Conservation (phyloP, 768 basidiomycete genomes). For the Lactarius tabidus region DNA sequence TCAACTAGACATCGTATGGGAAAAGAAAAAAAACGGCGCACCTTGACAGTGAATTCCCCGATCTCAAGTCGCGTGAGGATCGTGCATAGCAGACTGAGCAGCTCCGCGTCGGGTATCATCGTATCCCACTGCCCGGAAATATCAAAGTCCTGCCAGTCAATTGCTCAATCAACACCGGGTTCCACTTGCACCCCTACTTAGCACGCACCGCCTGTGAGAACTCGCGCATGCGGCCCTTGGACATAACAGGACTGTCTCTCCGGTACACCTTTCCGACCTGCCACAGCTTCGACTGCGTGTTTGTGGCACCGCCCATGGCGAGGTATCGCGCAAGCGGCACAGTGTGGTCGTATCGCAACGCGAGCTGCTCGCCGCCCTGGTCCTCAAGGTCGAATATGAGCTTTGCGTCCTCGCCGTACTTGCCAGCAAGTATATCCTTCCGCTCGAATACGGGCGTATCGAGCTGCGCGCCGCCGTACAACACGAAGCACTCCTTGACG, state of each 20-base stretch:
- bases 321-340: slow-evolving; percentile 94
- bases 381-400: slow-evolving; percentile 97
- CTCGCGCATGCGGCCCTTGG: slow-evolving; percentile 97
- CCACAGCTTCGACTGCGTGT: slow-evolving; percentile 78
- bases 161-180: neutral
- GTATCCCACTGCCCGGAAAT: slow-evolving; percentile 89
- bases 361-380: slow-evolving; percentile 95
- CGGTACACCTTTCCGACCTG: slow-evolving; percentile 99
- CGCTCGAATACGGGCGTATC: slow-evolving; percentile 99
- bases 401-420: slow-evolving; percentile 97
- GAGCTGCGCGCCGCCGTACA: slow-evolving; percentile 85
- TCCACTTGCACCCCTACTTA: neutral
- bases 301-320: slow-evolving; percentile 89
- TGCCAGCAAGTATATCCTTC: slow-evolving; percentile 92
- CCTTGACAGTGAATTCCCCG: slow-evolving; percentile 94
- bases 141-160: slow-evolving; percentile 75
- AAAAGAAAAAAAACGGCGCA: slow-evolving; percentile 29
- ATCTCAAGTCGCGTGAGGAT: slow-evolving; percentile 80
- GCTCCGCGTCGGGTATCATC: slow-evolving; percentile 96
- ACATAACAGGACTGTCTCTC: slow-evolving; percentile 94
- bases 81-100: slow-evolving; percentile 78
- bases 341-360: slow-evolving; percentile 93
- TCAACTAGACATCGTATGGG: neutral
- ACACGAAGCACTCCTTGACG: slow-evolving; percentile 83
- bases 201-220: slow-evolving; percentile 88